Base-by-base conservation (phyloP, 73 alveolate species). In the Paramecium caudatum region DNA sequence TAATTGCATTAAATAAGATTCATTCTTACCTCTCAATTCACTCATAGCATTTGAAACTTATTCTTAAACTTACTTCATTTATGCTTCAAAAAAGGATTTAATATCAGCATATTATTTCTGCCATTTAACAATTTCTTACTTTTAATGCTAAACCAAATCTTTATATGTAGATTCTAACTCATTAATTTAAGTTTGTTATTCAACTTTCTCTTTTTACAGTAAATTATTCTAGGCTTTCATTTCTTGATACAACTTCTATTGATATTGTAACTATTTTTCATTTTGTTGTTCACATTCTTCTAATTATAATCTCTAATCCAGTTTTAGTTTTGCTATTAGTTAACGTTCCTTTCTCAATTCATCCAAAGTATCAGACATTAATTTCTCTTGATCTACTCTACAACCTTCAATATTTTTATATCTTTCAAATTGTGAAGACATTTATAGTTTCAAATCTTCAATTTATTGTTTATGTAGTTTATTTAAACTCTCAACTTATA, bases 171-270 rank as follows among this genome's bases (percentile, higher is more conserved):
- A 32, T 34, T 68, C 50, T 68, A 34, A 10, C 34, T 34, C 47
- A 15, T n/a, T 12, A n/a, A 34, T 34, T 34, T 68, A 32, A 25
- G 30, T 43, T 10, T 68, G 34, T 32, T 68, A 68, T 3, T 68
- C 47, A 32, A 25, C 25, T 32, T 34, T 34, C n/a, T 68, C 47
- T 68, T 68, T 34, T 12, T 8, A 12, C 17, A 68, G 34, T 5
- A 23, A 1, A 0, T 5, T 6, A 27, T 55, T 55, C 5, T 55
- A 21, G n/a, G 23, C 30, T 55, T 55, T 55, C 80, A 55, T 55
- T 37, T 68, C 84, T 37, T 68, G 33, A 68, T 68, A 68, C n/a
- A 68, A 49, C 34, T 68, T 68, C 34, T 68, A 37, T 68, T 68
- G 34, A 68, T 37, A 68, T 21, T 68, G 50, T 16, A 68, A 68